phyloP scores from a whole-genome alignment of 2,329 filamentous ascomycete species.

The Xylaria polymorpha region DNA sequence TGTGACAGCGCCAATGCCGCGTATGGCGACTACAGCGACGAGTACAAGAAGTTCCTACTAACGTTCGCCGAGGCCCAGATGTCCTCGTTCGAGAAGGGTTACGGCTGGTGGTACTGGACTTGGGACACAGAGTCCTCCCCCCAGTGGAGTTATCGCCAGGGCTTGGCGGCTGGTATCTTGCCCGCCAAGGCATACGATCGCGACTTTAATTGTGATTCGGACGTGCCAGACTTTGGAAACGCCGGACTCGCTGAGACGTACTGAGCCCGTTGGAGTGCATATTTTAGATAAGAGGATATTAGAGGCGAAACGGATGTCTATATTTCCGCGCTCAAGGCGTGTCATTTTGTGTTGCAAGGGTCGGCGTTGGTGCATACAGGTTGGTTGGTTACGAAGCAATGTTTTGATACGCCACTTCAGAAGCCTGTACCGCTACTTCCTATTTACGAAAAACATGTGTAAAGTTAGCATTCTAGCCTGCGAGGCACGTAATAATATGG shows the following conservation, averaged over 20 bases:
- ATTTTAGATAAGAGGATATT: neutral
- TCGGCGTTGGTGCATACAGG: slow-evolving; percentile 29
- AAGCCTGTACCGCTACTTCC: neutral
- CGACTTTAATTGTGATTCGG: slow-evolving; percentile 73
- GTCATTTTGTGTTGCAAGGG: slow-evolving; percentile 3
- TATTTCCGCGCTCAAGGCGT: neutral
- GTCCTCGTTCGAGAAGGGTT: slow-evolving; percentile 89
- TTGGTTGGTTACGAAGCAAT: slow-evolving; percentile 21
- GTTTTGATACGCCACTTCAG: slow-evolving; percentile 6
- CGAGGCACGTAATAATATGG: slow-evolving; percentile 8
- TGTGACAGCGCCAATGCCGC: slow-evolving; percentile 83
- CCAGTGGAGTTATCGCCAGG: slow-evolving; percentile 93
- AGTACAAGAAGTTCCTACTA: slow-evolving; percentile 86
- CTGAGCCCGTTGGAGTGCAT: slow-evolving; percentile 40
- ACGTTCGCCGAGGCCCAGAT: slow-evolving; percentile 98
- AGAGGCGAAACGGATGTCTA: neutral
- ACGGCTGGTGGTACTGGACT: slow-evolving; percentile 99
- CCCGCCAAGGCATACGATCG: slow-evolving; percentile 78
- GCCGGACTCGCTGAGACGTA: slow-evolving; percentile 62
- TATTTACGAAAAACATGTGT: slow-evolving; percentile 2
- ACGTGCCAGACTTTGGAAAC: slow-evolving; percentile 65
- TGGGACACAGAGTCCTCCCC: slow-evolving; percentile 88
- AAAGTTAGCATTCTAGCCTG: neutral
- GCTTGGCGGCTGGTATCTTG: slow-evolving; percentile 80
- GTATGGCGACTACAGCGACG: slow-evolving; percentile 71